Evolutionary conservation across 2,329 filamentous ascomycete genomes (phyloP).

Genomic region (Samsoniella hepiali): DNA sequence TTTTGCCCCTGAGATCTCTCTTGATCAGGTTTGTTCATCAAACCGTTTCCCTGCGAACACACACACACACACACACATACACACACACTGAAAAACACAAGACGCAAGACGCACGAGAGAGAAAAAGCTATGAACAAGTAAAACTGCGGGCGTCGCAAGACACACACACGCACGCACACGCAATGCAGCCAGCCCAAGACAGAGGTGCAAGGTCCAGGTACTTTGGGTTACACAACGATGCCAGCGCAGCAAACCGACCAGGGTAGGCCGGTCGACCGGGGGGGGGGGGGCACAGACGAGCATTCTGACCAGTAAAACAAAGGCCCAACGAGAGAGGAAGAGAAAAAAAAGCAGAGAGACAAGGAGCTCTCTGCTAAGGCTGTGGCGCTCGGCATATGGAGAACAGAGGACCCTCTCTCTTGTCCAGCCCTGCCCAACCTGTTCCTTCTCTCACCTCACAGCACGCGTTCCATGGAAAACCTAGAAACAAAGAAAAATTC

Average conservation of each 20-base stretch:
- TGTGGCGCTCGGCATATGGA: neutral
- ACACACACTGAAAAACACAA: too few relatives aligned
- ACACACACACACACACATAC: too few relatives aligned
- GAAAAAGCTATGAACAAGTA: too few relatives aligned
- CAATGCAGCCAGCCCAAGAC: neutral
- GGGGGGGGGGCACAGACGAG: neutral
- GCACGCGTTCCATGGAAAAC: too few relatives aligned
- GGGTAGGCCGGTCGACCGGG: neutral
- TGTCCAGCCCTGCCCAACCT: slow-evolving; percentile 5
- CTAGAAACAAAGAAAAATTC: too few relatives aligned
- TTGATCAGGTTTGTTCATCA: too few relatives aligned
- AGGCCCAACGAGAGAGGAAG: neutral
- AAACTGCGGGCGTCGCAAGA: neutral
- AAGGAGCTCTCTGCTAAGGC: neutral
- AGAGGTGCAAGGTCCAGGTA: neutral
- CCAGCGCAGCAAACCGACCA: slow-evolving; percentile 13
- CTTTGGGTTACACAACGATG: neutral
- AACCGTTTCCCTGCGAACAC: too few relatives aligned
- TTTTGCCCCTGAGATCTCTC: too few relatives aligned
- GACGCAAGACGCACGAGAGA: too few relatives aligned
- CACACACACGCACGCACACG: neutral
- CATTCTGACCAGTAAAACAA: neutral
- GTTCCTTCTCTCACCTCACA: neutral
- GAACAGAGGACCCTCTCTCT: neutral
- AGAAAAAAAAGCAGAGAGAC: neutral